Percentiles rank a stretch among this genome's conserved stretches.
These are phyloP conservation scores for Leishmania braziliensis DNA, from an alignment of 208 protist genomes.

Conservation along the genomic window DNA sequence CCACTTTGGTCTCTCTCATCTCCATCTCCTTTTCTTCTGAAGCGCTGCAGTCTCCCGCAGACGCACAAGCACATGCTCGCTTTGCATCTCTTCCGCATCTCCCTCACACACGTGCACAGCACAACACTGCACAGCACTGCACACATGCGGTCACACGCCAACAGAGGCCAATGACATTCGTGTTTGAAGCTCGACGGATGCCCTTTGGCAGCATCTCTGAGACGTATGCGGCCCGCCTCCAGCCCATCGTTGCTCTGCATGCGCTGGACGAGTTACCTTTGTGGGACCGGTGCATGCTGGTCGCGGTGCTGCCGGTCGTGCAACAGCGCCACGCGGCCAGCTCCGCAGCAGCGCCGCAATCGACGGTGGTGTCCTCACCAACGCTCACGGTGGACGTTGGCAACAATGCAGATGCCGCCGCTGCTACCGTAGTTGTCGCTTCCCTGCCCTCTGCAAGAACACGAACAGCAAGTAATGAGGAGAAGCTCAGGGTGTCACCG, in stretches of 20 bases:
- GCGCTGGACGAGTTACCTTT: slow-evolving; percentile 37
- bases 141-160: not conserved
- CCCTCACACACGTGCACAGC: not conserved
- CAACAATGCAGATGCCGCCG: not conserved
- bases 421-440: not conserved
- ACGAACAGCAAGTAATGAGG: not conserved
- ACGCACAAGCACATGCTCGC: not conserved
- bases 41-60: not conserved
- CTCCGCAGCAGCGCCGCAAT: not conserved
- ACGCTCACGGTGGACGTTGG: not conserved
- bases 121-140: no score
- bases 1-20: not conserved
- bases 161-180: slow-evolving; percentile 51
- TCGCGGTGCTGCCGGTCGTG: slow-evolving; percentile 54
- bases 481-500: not conserved
- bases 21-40: slow-evolving; percentile 1
- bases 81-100: not conserved
- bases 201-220: slow-evolving; percentile 53
- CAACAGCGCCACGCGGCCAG: slow-evolving; percentile 26
- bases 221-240: slow-evolving; percentile 18
- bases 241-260: not conserved
- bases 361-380: not conserved
- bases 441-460: not conserved
- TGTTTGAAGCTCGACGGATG: slow-evolving; percentile 72
- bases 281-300: slow-evolving; percentile 70